Evolutionary conservation across 1,284 basidiomycete genomes (phyloP).

Genomic region (Trichosporon sp.): DNA sequence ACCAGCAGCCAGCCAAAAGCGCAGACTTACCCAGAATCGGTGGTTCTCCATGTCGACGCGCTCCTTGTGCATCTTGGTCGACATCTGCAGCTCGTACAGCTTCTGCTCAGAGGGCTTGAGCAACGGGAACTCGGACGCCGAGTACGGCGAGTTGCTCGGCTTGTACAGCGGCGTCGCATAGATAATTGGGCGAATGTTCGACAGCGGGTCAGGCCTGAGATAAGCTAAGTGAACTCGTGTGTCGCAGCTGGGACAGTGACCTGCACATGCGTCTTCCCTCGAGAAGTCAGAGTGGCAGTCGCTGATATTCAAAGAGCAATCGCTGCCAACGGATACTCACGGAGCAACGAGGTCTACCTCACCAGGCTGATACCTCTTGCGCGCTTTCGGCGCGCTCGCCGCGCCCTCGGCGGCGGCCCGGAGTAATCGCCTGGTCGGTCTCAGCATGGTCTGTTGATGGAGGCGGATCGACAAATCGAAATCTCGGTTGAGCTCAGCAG

Average conservation of each 20-base stretch:
- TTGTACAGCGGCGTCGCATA: constrained; percentile 41
- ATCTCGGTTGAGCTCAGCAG: constrained; percentile 8
- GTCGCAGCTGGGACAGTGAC: too few relatives aligned
- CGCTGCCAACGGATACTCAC: constrained; percentile 35
- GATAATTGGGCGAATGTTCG: constrained; percentile 53
- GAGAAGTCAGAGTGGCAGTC: background rate
- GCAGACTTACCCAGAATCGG: constrained; percentile 50
- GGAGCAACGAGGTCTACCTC: constrained; percentile 52
- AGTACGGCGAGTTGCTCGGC: constrained; percentile 48
- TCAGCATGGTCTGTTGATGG: constrained; percentile 18
- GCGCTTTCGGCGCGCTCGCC: constrained; percentile 20
- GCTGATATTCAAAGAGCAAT: background rate
- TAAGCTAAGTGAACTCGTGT: background rate
- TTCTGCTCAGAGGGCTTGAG: constrained; percentile 31
- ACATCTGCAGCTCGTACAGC: constrained; percentile 46
- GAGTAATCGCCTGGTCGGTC: background rate
- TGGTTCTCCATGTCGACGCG: constrained; percentile 53
- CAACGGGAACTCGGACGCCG: constrained; percentile 47
- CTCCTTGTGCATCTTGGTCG: constrained; percentile 48
- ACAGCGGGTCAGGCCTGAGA: constrained; percentile 50
- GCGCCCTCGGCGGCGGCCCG: constrained; percentile 18
- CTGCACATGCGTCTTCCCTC: constrained; percentile 18
- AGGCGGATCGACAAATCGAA: constrained; percentile 17
- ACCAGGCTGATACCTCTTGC: constrained; percentile 18
- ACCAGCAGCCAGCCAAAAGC: background rate